Percentiles rank a stretch among this genome's conserved stretches.
Conservation (phyloP, 805 yeast species). For the Suhomyces xylopsoci region DNA sequence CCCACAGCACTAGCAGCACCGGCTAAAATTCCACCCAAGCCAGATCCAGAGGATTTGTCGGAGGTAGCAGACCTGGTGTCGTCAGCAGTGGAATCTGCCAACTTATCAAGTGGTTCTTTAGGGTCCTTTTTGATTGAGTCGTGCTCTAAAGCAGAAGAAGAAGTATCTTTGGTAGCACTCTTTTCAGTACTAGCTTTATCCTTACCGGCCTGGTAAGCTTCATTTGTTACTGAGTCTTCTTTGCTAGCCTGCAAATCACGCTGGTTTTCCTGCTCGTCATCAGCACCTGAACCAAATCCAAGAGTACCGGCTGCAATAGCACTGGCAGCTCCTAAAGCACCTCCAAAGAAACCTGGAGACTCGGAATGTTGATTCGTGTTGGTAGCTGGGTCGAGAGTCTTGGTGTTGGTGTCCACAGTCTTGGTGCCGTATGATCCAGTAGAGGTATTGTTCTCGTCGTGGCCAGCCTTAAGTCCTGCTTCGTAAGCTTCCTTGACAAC, state of each 20-base stretch:
- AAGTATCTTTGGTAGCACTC: neutral
- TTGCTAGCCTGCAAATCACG: neutral
- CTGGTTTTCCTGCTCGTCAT: neutral
- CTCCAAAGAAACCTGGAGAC: conserved; percentile 14
- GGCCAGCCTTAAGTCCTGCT: neutral
- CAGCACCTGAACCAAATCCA: conserved; percentile 1
- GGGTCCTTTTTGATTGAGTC: neutral
- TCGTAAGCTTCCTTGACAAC: conserved; percentile 15
- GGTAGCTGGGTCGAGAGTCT: neutral
- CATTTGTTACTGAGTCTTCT: conserved; percentile 5
- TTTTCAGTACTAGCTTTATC: neutral
- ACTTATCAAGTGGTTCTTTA: neutral
- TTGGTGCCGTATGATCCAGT: neutral
- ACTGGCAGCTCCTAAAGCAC: conserved; percentile 12
- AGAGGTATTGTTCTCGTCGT: neutral
- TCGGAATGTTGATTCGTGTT: neutral
- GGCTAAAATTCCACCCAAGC: conserved; percentile 12
- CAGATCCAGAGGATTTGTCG: neutral
- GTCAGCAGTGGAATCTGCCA: neutral
- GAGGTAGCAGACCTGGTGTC: neutral
- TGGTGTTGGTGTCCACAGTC: neutral
- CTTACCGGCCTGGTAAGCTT: conserved; percentile 10
- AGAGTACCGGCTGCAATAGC: conserved; percentile 11
- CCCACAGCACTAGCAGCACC: conserved; percentile 17
- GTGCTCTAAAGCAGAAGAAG: neutral